Percentiles rank a stretch among this genome's conserved stretches.
Evolutionary conservation across 2,329 filamentous ascomycete species (phyloP).

Genomic region (Monosporascus cannonballus): DNA sequence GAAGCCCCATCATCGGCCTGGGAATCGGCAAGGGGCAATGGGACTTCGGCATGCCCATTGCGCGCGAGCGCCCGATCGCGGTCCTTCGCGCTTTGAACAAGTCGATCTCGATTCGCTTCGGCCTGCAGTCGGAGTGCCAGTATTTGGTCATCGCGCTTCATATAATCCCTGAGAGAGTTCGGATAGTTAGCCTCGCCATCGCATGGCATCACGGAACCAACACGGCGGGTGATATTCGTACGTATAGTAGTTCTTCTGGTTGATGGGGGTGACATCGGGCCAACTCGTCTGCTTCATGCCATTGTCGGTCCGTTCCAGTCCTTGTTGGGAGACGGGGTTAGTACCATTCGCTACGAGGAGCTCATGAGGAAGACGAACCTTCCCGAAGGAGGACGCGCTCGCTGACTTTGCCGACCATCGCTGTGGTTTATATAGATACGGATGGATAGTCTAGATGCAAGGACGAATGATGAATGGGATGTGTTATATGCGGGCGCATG

Average conservation of each 20-base stretch:
- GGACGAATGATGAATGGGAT: background rate
- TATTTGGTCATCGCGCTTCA: slow-evolving; percentile 96
- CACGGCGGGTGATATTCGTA: slow-evolving; percentile 34
- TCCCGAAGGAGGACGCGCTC: slow-evolving; percentile 58
- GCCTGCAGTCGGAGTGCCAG: slow-evolving; percentile 81
- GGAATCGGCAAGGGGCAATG: slow-evolving; percentile 54
- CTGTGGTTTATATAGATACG: slow-evolving; percentile 8
- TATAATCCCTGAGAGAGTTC: slow-evolving; percentile 66
- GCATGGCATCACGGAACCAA: background rate
- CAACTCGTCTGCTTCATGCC: slow-evolving; percentile 93
- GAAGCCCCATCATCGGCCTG: slow-evolving; percentile 50
- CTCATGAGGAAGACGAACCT: slow-evolving; percentile 35
- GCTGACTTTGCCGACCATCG: slow-evolving; percentile 60
- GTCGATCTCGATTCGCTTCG: slow-evolving; percentile 77
- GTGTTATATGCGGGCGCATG: background rate
- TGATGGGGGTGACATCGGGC: slow-evolving; percentile 89
- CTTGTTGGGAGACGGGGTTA: slow-evolving; percentile 38
- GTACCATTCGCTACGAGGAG: slow-evolving; percentile 7
- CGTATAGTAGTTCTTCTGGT: slow-evolving; percentile 99
- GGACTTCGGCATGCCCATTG: slow-evolving; percentile 60
- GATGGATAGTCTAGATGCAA: slow-evolving; percentile 5
- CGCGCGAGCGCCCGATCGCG: slow-evolving; percentile 79
- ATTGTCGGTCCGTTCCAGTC: slow-evolving; percentile 94
- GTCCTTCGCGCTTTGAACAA: slow-evolving; percentile 82
- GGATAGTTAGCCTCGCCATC: slow-evolving; percentile 14